Conservation (phyloP, 768 basidiomycete genomes). For the Panus rudis region DNA sequence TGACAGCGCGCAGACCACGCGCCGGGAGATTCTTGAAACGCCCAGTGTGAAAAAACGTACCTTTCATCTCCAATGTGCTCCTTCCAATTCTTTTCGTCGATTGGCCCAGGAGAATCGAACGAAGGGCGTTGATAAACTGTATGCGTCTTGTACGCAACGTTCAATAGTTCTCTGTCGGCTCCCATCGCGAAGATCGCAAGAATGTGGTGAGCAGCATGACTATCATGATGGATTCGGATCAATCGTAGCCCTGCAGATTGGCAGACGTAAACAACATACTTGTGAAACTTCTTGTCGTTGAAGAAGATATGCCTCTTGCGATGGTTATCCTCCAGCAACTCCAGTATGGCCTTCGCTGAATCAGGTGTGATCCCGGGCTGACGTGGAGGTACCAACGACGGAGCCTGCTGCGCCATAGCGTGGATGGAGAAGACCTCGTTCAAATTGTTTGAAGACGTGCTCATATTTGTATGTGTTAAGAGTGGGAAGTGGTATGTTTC, state of each 20-base stretch:
- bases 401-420: background rate
- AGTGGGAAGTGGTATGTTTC: no score
- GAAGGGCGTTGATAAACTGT: constrained; percentile 31
- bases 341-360: background rate
- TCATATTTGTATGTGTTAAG: no score
- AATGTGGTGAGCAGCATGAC: constrained; percentile 51
- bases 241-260: no score
- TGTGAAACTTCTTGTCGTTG: constrained; percentile 1
- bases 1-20: no score
- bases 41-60: constrained; percentile 25
- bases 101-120: constrained; percentile 35
- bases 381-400: background rate
- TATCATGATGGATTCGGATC: no score
- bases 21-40: background rate
- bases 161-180: constrained; percentile 34
- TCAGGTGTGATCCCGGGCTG: background rate
- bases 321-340: background rate
- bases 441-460: background rate
- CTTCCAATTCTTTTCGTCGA: constrained; percentile 42
- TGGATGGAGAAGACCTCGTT: background rate
- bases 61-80: constrained; percentile 51
- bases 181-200: constrained; percentile 58
- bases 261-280: no score
- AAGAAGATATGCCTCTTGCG: background rate
- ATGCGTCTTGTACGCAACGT: constrained; percentile 36